Base-by-base conservation (phyloP, 2,329 filamentous ascomycete species). In the Bipolaris gigantea region DNA sequence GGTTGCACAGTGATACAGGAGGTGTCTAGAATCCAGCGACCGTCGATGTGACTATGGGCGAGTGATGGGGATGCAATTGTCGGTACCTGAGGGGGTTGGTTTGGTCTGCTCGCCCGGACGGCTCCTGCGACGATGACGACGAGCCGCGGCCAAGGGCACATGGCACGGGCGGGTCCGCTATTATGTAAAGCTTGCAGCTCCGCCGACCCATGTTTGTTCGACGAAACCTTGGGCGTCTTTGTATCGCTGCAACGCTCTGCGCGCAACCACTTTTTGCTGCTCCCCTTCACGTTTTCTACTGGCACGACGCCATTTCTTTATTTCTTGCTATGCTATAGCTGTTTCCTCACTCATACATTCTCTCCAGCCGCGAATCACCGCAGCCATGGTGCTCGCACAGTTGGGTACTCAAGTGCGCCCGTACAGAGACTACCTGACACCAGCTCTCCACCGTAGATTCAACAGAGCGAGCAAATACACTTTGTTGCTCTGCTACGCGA, bases 341-440 rank as follows among this genome's bases (percentile, higher is more conserved):
- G 35, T 19, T 56, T 47, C 43, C 41, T 41, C 59, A 50, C 53
- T 33, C 54, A 60, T 52, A 57, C 52, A 66, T 73, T 72, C 47
- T 36, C 46, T 39, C 45, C 68, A 74, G 76, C 49, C 23, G 33
- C 46, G 45, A 44, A 30, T 16, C 38, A 21, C 18, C 52, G 43
- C 54, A 50, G 57, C 49, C 48, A 72, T 72, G 71, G 61, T 68
- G 46, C 57, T 60, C 40, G 54, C 58, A 52, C 49, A 58, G 40
- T 52, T 65, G n/a, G 64, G 62, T 38, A 57, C 56, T n/a, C 69
- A 79, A 76, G 71, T 81, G 78, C 77, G 85, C 80, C 81, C 83
- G 73, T 96, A 96, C 77, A 89, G 91, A 80, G 90, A 96, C 78
- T 95, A 95, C 74, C 79, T 97, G 64, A 95, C 93, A 57, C 92